Conservation (phyloP, 129 eudicot genomes). For the Flaveria robusta region DNA sequence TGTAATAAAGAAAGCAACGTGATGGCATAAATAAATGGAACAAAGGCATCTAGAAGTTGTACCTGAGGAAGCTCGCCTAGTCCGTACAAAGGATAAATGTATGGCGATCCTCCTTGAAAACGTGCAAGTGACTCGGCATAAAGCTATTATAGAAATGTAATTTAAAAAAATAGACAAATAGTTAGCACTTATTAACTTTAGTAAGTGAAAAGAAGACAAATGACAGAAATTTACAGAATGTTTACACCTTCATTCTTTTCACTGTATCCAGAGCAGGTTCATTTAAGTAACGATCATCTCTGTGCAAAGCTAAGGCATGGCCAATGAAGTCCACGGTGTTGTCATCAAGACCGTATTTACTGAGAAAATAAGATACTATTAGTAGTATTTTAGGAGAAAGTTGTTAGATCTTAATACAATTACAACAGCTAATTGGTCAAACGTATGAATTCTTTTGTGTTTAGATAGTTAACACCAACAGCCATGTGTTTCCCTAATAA, state of each 20-base stretch:
- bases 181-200: conserved; percentile 5
- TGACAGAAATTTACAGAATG: conserved; percentile 5
- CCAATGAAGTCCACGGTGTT: conserved; percentile 94
- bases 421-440: background rate
- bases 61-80: conserved; percentile 80
- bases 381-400: background rate
- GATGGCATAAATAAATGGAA: conserved; percentile 2
- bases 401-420: background rate
- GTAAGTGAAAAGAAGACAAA: background rate
- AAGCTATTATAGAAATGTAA: conserved; percentile 38
- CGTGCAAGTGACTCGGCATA: conserved; percentile 76
- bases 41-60: background rate
- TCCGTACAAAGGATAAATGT: conserved; percentile 70
- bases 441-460: background rate
- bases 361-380: conserved; percentile 27
- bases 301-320: conserved; percentile 90
- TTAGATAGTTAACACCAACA: background rate
- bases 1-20: conserved; percentile 12
- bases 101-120: conserved; percentile 79
- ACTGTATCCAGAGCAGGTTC: conserved; percentile 94
- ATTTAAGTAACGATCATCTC: conserved; percentile 85
- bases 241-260: conserved; percentile 82
- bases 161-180: background rate
- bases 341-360: conserved; percentile 95
- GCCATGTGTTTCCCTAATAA: background rate